phyloP scores from a whole-genome alignment of 768 basidiomycete genomes.

The Agrocybe pediades region DNA sequence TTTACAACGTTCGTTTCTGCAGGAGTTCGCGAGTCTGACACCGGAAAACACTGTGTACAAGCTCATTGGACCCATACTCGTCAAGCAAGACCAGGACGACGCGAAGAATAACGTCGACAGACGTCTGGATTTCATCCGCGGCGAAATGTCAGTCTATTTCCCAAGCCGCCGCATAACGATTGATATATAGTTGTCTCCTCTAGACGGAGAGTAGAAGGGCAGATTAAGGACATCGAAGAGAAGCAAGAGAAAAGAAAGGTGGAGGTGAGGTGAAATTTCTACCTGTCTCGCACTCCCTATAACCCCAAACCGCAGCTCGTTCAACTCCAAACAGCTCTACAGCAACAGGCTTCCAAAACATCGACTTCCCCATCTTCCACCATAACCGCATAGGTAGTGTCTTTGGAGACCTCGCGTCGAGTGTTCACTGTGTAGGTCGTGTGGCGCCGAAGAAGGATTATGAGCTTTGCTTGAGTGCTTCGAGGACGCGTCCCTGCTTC shows the following conservation, averaged over 20 bases:
- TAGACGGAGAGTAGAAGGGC: constrained; percentile 68
- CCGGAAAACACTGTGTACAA: constrained; percentile 86
- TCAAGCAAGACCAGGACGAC: constrained; percentile 86
- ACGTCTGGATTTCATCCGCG: constrained; percentile 82
- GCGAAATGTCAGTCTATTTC: constrained; percentile 71
- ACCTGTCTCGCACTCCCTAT: constrained; percentile 5
- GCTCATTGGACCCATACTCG: constrained; percentile 86
- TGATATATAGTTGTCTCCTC: constrained; percentile 6
- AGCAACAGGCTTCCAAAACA: constrained; percentile 23
- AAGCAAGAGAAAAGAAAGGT: constrained; percentile 81
- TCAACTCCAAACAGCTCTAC: constrained; percentile 63
- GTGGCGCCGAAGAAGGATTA: neutral
- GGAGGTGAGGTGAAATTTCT: constrained; percentile 54
- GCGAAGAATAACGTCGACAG: constrained; percentile 89
- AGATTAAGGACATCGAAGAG: constrained; percentile 76
- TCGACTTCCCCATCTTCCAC: constrained; percentile 1
- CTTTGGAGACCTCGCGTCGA: neutral
- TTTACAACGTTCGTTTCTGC: constrained; percentile 8
- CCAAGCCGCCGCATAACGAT: constrained; percentile 1
- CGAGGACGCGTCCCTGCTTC: constrained; percentile 12
- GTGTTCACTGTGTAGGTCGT: neutral
- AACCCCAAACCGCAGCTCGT: constrained; percentile 49
- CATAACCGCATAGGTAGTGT: neutral
- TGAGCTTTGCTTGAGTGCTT: constrained; percentile 13
- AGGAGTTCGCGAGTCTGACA: constrained; percentile 85